These are phyloP conservation scores for Aspergillus caelatus DNA, from an alignment of 2,329 filamentous ascomycete species.

Conservation along the genomic window DNA sequence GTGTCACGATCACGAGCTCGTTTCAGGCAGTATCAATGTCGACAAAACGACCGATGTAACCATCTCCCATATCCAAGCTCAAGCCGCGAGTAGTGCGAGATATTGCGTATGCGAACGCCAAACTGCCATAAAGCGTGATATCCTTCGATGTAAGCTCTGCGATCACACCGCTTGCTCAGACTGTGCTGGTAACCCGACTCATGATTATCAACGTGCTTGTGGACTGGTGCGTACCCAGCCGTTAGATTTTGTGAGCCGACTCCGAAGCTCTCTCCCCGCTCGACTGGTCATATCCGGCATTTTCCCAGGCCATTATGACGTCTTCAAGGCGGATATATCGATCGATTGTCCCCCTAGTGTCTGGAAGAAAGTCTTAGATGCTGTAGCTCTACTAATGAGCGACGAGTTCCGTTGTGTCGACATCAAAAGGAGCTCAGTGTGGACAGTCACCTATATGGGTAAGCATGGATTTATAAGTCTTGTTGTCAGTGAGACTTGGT, in stretches of 20 bases:
- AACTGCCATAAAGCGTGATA: conserved; percentile 36
- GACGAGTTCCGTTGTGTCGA: conserved; percentile 34
- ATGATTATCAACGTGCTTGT: conserved; percentile 44
- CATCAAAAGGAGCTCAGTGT: conserved; percentile 33
- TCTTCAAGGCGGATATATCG: conserved; percentile 16
- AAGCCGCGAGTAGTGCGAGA: conserved; percentile 41
- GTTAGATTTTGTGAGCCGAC: conserved; percentile 45
- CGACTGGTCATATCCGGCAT: conserved; percentile 40
- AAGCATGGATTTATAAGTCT: conserved; percentile 27
- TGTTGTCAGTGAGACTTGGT: conserved; percentile 23
- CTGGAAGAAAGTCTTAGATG: conserved; percentile 39
- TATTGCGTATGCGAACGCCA: conserved; percentile 63
- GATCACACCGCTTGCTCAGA: conserved; percentile 56
- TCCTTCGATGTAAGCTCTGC: conserved; percentile 57
- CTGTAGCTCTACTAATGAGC: conserved; percentile 27
- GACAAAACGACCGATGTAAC: conserved; percentile 11
- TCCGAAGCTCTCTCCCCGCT: conserved; percentile 49
- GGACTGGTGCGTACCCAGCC: conserved; percentile 40
- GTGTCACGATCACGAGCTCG: conserved; percentile 17
- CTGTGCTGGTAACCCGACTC: conserved; percentile 59
- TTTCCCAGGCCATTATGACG: conserved; percentile 24
- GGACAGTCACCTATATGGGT: conserved; percentile 36
- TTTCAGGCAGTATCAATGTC: conserved; percentile 17
- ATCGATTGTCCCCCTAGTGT: conserved; percentile 20
- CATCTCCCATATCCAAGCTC: conserved; percentile 22